These are phyloP conservation scores for Neonectria punicea DNA, from an alignment of 2,329 filamentous ascomycete species.

Conservation along the genomic window DNA sequence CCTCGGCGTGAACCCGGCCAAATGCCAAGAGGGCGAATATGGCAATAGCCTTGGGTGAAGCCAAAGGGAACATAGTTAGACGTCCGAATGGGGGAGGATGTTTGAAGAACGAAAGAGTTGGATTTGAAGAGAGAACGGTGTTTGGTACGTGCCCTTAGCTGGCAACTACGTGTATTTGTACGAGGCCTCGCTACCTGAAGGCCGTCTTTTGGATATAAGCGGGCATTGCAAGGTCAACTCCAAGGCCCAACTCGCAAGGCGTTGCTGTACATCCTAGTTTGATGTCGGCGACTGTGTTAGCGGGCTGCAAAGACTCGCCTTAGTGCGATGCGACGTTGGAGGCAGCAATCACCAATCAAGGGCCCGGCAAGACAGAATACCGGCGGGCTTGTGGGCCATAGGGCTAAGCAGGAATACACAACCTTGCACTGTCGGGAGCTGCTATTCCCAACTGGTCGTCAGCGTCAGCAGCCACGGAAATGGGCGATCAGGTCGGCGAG, in stretches of 20 bases:
- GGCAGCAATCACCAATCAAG: neutral
- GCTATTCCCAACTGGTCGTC: neutral
- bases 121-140: neutral
- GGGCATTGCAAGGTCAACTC: neutral
- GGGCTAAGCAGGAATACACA: neutral
- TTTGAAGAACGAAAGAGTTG: neutral
- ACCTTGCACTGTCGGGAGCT: neutral
- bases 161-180: neutral
- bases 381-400: neutral
- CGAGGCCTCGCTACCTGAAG: neutral
- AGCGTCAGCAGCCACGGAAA: neutral
- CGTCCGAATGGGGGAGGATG: too few species aligned
- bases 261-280: neutral
- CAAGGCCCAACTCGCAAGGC: neutral
- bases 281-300: neutral
- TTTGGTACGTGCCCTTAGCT: neutral
- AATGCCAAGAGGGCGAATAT: neutral
- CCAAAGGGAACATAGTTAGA: neutral
- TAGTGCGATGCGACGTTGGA: neutral
- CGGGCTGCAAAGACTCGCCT: neutral
- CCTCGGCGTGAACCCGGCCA: neutral
- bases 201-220: neutral
- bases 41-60: neutral
- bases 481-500: neutral
- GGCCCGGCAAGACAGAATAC: neutral